A percentile compares a stretch with the other conserved stretches of the same genome.
These are phyloP conservation scores for Punctularia strigosozonata DNA, from an alignment of 768 basidiomycete species.

Conservation along the genomic window DNA sequence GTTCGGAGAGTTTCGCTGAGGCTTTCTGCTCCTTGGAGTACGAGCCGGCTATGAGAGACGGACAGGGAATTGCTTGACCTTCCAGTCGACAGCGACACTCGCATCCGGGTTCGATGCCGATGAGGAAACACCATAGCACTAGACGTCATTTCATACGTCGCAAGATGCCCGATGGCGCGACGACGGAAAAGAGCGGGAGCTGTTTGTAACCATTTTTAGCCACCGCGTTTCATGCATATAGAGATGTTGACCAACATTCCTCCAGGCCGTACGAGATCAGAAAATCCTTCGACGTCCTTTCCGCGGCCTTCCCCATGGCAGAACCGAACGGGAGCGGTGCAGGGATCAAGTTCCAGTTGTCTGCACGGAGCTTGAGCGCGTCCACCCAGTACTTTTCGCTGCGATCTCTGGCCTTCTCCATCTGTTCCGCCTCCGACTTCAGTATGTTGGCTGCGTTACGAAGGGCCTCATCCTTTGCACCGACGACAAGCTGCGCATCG, in stretches of 20 bases:
- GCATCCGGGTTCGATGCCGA: conserved; percentile 51
- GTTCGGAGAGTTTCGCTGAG: conserved; percentile 40
- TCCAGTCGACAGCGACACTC: conserved; percentile 30
- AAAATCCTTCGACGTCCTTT: conserved; percentile 74
- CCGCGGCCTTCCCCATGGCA: conserved; percentile 62
- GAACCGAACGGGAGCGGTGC: conserved; percentile 67
- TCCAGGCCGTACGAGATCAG: conserved; percentile 71
- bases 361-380: conserved; percentile 62
- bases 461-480: conserved; percentile 72
- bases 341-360: conserved; percentile 73
- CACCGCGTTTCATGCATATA: not conserved
- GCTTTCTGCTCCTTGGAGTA: conserved; percentile 19
- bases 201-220: conserved; percentile 18
- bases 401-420: conserved; percentile 48
- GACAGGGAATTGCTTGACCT: conserved; percentile 21
- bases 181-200: conserved; percentile 54
- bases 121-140: conserved; percentile 47
- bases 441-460: conserved; percentile 65
- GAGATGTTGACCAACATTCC: conserved; percentile 46
- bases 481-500: conserved; percentile 58
- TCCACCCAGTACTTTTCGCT: conserved; percentile 76
- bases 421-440: conserved; percentile 53
- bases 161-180: conserved; percentile 58
- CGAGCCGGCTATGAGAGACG: conserved; percentile 27
- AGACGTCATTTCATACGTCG: conserved; percentile 31